Evolutionary conservation across 169 alveolate species (phyloP).

Genomic region (Eimeria sp.): DNA sequence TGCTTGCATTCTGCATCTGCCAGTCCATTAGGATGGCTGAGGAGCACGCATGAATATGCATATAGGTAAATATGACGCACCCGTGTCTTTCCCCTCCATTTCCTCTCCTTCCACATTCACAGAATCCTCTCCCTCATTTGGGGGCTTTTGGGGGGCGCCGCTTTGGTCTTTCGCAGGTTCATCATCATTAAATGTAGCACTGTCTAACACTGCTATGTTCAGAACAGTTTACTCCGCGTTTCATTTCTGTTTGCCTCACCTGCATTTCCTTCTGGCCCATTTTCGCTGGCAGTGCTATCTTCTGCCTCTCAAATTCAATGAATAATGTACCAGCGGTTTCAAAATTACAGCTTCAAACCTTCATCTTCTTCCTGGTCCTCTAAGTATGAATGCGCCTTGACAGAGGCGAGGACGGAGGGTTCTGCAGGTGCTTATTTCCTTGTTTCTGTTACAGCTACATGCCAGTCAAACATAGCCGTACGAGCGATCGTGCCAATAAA

Average conservation of each 20-base stretch:
- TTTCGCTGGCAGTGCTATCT: constrained; percentile 12
- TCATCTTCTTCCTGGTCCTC: constrained; percentile 7
- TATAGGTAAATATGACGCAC: neutral
- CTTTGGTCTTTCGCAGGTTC: neutral
- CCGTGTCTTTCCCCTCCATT: neutral
- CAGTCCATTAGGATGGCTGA: neutral
- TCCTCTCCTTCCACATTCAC: neutral
- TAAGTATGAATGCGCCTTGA: constrained; percentile 29
- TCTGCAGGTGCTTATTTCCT: neutral
- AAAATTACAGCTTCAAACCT: constrained; percentile 20
- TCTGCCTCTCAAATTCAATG: neutral
- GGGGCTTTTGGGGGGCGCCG: neutral
- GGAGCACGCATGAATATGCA: neutral
- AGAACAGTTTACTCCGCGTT: neutral
- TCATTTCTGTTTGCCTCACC: neutral
- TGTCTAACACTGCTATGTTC: neutral
- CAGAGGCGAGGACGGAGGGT: constrained; percentile 40
- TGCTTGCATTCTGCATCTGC: constrained; percentile 24
- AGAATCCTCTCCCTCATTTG: neutral
- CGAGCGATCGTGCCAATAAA: neutral
- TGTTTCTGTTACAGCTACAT: neutral
- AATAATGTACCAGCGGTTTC: neutral
- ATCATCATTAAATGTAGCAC: neutral
- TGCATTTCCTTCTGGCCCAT: neutral
- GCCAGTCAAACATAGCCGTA: neutral